Evolutionary conservation across 768 basidiomycete species (phyloP), one percentile per base, ranked within the genome.

Genomic region (Podaxis sp.): DNA sequence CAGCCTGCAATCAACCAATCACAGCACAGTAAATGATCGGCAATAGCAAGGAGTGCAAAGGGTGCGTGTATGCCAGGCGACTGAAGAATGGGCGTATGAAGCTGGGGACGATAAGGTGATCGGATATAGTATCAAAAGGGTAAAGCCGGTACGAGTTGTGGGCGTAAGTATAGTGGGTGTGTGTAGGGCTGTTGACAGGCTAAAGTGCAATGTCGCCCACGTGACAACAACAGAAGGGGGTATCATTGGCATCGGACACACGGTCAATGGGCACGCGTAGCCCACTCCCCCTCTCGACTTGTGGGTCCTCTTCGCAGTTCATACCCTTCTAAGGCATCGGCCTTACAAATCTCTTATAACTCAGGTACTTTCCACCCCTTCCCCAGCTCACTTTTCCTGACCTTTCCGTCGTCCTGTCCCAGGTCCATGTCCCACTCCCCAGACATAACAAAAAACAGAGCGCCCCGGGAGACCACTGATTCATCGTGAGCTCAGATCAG

Each of bases 401-500:
- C 9, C 22, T 19, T 49, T 51, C 49, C 5, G 8, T 9, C 49
- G 2, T 24, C 26, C 28, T 52, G n/a, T 52, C n/a, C 9, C 49
- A 22, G 36, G 54, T 49, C 59, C 52, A 61, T 61, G 59, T 57
- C 54, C 61, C 61, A 38, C 54, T 63, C 61, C 36, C 59, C 59
- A 42, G 19, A 26, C 24, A 6, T 44, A 22, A 39, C 54, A 56
- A 26, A 38, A 51, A 36, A 56, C 24, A 39, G 46, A 56, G 54
- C 55, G 46, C 61, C 61, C 54, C 57, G 48, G 48, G 61, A 28
- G 38, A 36, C 61, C 30, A 67, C 67, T n/a, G 70, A 71, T 64
- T 73, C 71, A 4, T 79, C 77, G 79, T 79, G 63, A 65, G 78
- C 70, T 40, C 51, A 30, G 57, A 36, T 57, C 39, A 49, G 44